These are phyloP conservation scores for Entomortierella lignicola DNA, from an alignment of 192 early-diverging fungal genomes.

Conservation along the genomic window DNA sequence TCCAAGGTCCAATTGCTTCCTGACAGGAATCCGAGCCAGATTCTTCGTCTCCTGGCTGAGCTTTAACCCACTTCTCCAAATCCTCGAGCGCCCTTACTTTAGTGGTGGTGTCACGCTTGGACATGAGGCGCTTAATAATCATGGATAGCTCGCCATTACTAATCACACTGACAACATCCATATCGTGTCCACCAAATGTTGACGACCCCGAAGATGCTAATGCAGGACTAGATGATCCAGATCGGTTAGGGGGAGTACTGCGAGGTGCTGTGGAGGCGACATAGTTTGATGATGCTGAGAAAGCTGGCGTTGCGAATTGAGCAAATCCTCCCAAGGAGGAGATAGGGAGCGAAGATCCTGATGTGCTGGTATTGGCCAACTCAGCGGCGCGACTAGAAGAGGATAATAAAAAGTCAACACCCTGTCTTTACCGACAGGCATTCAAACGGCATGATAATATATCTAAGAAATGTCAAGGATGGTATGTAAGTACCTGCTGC, in stretches of 20 bases:
- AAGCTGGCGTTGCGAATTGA: conserved; percentile 67
- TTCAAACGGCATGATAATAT: too few relatives aligned
- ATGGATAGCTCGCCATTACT: conserved; percentile 72
- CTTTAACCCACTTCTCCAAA: conserved; percentile 72
- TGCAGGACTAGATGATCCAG: conserved; percentile 29
- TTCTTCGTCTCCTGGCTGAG: conserved; percentile 52
- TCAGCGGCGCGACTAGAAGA: conserved; percentile 71
- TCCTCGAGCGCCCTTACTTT: conserved; percentile 90
- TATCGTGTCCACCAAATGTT: conserved; percentile 49
- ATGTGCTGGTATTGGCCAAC: conserved; percentile 45
- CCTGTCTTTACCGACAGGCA: too few relatives aligned
- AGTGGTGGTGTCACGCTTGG: conserved; percentile 90
- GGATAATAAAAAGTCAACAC: neutral
- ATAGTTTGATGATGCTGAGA: conserved; percentile 37
- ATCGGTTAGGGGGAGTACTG: conserved; percentile 12
- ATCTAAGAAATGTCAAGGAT: too few relatives aligned
- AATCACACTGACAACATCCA: conserved; percentile 47
- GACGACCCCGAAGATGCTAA: conserved; percentile 22
- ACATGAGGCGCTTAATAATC: conserved; percentile 82
- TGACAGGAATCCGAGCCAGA: conserved; percentile 61
- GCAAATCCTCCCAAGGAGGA: conserved; percentile 73
- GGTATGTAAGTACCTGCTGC: conserved; percentile 82
- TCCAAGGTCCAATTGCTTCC: conserved; percentile 59
- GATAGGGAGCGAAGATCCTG: conserved; percentile 57
- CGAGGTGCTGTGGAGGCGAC: conserved; percentile 48